These are phyloP conservation scores for Alternaria hordeiaustralica DNA, from an alignment of 2,329 filamentous ascomycete species.

Conservation along the genomic window DNA sequence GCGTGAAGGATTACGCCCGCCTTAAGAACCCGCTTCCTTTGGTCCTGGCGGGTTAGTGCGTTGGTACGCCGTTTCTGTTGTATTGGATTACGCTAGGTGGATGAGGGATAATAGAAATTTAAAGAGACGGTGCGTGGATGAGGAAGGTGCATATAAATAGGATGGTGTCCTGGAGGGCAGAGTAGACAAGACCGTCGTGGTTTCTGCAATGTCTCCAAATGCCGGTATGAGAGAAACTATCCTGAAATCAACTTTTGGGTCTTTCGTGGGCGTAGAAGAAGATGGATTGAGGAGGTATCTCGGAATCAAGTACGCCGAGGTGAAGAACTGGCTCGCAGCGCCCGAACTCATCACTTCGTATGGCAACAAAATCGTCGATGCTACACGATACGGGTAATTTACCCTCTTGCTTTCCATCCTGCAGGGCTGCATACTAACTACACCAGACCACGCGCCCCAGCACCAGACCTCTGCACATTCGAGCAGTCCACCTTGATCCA, in stretches of 20 bases:
- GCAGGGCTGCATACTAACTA: neutral
- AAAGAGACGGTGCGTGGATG: no score
- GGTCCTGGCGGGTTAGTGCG: neutral
- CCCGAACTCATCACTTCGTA: conserved; percentile 34
- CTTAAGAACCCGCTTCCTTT: neutral
- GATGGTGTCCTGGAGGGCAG: no score
- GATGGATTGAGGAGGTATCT: conserved; percentile 34
- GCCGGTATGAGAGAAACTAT: neutral
- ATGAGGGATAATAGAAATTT: neutral
- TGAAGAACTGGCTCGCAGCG: conserved; percentile 39
- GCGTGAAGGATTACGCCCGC: neutral
- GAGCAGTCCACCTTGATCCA: conserved; percentile 32
- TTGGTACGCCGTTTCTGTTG: neutral
- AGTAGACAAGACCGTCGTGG: neutral
- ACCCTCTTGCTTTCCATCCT: neutral
- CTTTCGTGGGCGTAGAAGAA: conserved; percentile 15
- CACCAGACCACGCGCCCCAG: conserved; percentile 23
- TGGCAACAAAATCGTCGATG: conserved; percentile 27
- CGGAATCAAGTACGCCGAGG: conserved; percentile 44
- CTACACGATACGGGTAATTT: conserved; percentile 37
- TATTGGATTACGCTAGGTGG: neutral
- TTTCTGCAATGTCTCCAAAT: neutral
- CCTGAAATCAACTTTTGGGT: conserved; percentile 14
- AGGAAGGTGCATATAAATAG: no score
- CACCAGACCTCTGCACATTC: conserved; percentile 21